phyloP scores from a whole-genome alignment of 192 early-diverging fungal species.

The Coemansia reversa region DNA sequence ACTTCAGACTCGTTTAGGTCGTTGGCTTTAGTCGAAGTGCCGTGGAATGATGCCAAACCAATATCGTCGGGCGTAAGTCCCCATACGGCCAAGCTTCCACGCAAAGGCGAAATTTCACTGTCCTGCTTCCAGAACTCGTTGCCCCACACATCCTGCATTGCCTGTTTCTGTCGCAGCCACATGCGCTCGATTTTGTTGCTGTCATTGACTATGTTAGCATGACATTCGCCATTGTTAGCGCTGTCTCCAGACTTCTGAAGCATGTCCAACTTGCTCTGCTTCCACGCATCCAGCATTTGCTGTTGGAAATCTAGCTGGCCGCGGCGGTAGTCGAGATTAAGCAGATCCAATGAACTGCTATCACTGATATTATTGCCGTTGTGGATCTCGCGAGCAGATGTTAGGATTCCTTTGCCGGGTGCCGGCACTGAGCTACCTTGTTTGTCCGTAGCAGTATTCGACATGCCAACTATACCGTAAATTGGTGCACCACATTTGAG shows the following conservation, averaged over 20 bases:
- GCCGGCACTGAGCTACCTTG: slow-evolving; percentile 92
- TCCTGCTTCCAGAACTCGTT: slow-evolving; percentile 82
- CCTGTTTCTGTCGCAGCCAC: slow-evolving; percentile 66
- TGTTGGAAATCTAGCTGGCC: slow-evolving; percentile 59
- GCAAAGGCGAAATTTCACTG: slow-evolving; percentile 77
- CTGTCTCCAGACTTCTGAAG: background rate
- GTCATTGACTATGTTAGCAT: background rate
- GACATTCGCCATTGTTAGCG: too few relatives aligned
- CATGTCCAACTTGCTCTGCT: background rate
- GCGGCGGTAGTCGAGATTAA: slow-evolving; percentile 81
- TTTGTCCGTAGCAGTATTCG: slow-evolving; percentile 91
- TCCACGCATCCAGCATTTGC: slow-evolving; percentile 10
- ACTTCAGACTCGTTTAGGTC: slow-evolving; percentile 94
- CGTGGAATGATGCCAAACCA: slow-evolving; percentile 68
- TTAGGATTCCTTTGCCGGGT: slow-evolving; percentile 91
- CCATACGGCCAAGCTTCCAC: slow-evolving; percentile 81
- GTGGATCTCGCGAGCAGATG: slow-evolving; percentile 77
- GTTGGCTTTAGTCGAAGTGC: slow-evolving; percentile 73
- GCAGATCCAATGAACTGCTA: slow-evolving; percentile 20
- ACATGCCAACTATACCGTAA: slow-evolving; percentile 84
- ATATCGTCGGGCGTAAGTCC: slow-evolving; percentile 91
- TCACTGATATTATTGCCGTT: slow-evolving; percentile 28
- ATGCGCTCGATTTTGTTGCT: slow-evolving; percentile 61
- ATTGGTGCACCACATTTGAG: slow-evolving; percentile 92
- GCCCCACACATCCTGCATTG: slow-evolving; percentile 67